Conservation (phyloP, 257 asterid genomes). For the Scutellaria barbata region DNA sequence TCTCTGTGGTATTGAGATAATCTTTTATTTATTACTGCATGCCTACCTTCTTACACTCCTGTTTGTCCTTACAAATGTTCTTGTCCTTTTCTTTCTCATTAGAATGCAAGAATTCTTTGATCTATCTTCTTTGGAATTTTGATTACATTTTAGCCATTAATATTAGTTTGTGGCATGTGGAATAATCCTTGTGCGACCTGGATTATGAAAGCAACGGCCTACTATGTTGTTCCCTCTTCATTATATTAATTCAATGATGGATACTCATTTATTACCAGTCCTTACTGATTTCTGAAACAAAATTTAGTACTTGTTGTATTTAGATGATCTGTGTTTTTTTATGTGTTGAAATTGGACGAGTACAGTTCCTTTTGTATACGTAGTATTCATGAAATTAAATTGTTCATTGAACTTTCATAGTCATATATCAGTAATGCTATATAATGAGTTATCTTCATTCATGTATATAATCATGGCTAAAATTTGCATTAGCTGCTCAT, state of each 20-base stretch:
- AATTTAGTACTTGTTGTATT: too few relatives aligned
- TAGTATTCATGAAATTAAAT: too few relatives aligned
- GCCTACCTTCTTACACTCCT: slow-evolving; percentile 26
- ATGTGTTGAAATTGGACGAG: too few relatives aligned
- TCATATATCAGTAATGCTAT: too few relatives aligned
- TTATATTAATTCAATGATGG: slow-evolving; percentile 23
- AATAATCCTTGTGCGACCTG: slow-evolving; percentile 20
- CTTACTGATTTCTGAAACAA: background rate
- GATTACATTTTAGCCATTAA: slow-evolving; percentile 14
- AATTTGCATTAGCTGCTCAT: too few relatives aligned
- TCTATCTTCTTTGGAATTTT: slow-evolving; percentile 17
- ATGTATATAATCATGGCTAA: too few relatives aligned
- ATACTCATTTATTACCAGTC: background rate
- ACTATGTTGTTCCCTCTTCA: slow-evolving; percentile 34
- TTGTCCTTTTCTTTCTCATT: background rate
- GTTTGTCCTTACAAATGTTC: background rate
- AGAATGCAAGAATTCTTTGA: slow-evolving; percentile 3
- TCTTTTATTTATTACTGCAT: slow-evolving; percentile 34
- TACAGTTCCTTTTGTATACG: too few relatives aligned
- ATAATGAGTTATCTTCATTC: too few relatives aligned
- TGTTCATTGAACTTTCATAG: too few relatives aligned
- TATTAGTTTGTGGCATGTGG: slow-evolving; percentile 26
- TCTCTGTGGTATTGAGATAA: slow-evolving; percentile 10
- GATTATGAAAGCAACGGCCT: slow-evolving; percentile 32
- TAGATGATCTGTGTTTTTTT: too few relatives aligned